Evolutionary conservation across 2,329 filamentous ascomycete species (phyloP).

Genomic region (Pestalotiopsis sp.): DNA sequence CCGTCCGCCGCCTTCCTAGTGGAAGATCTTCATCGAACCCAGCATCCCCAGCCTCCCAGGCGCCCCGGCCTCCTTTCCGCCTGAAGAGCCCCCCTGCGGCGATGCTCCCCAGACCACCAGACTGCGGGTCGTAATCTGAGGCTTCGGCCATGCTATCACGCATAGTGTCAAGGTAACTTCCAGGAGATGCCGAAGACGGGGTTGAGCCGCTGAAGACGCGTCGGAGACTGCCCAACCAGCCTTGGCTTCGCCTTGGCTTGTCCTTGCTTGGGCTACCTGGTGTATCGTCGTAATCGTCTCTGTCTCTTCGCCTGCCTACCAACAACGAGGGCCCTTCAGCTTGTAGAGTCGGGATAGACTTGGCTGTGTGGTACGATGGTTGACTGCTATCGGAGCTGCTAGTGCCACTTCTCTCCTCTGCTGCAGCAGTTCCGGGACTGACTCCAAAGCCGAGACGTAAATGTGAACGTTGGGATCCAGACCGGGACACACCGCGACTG

Average conservation of each 20-base stretch:
- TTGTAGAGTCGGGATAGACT: constrained; percentile 53
- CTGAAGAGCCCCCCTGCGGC: constrained; percentile 47
- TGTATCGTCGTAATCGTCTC: constrained; percentile 30
- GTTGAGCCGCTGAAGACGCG: constrained; percentile 60
- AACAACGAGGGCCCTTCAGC: constrained; percentile 56
- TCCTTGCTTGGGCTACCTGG: constrained; percentile 60
- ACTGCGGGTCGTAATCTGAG: constrained; percentile 46
- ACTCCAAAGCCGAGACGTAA: constrained; percentile 37
- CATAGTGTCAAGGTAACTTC: constrained; percentile 28
- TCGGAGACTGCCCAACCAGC: constrained; percentile 70
- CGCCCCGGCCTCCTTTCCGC: constrained; percentile 57
- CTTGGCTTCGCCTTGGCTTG: constrained; percentile 56
- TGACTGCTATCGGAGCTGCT: constrained; percentile 33
- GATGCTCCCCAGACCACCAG: constrained; percentile 48
- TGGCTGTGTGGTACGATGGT: constrained; percentile 54
- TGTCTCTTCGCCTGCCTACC: constrained; percentile 32
- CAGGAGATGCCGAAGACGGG: constrained; percentile 29
- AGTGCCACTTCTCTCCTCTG: constrained; percentile 37
- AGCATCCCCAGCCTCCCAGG: constrained; percentile 49
- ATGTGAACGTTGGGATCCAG: constrained; percentile 37
- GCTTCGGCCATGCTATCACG: constrained; percentile 36
- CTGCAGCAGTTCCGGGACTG: constrained; percentile 26
- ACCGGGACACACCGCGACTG: constrained; percentile 47
- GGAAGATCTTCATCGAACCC: constrained; percentile 12
- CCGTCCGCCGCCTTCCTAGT: constrained; percentile 24